Evolutionary conservation across 2,329 filamentous ascomycete species (phyloP).

Genomic region (Pseudogymnoascus sp.): DNA sequence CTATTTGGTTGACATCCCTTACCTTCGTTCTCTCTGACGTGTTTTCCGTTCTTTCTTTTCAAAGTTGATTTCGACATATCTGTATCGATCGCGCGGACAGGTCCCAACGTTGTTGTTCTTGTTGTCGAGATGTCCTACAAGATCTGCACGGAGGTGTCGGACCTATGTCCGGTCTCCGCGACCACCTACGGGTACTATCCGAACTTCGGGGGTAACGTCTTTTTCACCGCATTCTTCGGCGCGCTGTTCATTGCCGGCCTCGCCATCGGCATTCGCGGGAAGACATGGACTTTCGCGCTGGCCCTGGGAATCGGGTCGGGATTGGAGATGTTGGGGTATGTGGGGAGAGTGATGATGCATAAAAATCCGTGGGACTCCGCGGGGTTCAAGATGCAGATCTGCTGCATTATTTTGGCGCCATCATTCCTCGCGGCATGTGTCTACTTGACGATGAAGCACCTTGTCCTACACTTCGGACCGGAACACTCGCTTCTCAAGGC

Average conservation of each 20-base stretch:
- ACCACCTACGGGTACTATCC: conserved; percentile 45
- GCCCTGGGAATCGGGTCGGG: conserved; percentile 44
- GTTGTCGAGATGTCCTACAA: conserved; percentile 4
- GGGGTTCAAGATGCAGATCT: conserved; percentile 54
- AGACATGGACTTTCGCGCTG: conserved; percentile 49
- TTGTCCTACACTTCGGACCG: conserved; percentile 44
- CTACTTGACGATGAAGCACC: conserved; percentile 59
- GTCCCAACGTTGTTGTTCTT: not conserved
- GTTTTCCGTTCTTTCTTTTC: not conserved
- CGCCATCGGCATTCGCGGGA: conserved; percentile 41
- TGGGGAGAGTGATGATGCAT: conserved; percentile 45
- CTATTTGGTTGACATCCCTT: not conserved
- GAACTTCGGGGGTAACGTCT: conserved; percentile 48
- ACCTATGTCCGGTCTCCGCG: not conserved
- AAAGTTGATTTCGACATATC: not conserved
- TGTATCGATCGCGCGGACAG: not conserved
- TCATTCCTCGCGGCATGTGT: conserved; percentile 56
- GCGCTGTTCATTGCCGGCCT: conserved; percentile 38
- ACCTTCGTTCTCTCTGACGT: not conserved
- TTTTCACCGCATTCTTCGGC: conserved; percentile 46
- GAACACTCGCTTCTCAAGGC: conserved; percentile 45
- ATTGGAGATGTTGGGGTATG: conserved; percentile 49
- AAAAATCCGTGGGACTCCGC: conserved; percentile 47
- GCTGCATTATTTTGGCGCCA: conserved; percentile 33
- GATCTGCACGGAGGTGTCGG: conserved; percentile 1